Evolutionary conservation across 495 filamentous ascomycete genomes (phyloP).

Genomic region (Tetracladium setigerum): DNA sequence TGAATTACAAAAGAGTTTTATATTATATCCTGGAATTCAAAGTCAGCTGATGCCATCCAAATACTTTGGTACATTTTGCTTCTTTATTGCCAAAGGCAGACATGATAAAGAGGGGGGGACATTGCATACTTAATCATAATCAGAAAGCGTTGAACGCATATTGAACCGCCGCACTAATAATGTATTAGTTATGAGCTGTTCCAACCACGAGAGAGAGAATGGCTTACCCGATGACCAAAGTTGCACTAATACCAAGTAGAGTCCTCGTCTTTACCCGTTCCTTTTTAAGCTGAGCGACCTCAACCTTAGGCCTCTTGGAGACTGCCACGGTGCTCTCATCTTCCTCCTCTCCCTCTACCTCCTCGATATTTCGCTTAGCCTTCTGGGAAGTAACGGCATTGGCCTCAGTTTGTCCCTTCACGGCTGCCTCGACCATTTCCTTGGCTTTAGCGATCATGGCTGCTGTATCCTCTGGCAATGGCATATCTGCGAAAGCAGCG

Average conservation of each 20-base stretch:
- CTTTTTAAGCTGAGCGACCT: conserved; percentile 68
- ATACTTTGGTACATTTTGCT: too few species aligned
- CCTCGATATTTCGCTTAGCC: conserved; percentile 77
- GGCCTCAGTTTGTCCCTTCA: conserved; percentile 42
- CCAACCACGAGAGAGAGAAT: neutral
- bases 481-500: conserved; percentile 56
- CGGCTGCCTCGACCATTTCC: conserved; percentile 81
- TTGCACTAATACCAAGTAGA: conserved; percentile 74
- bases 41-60: too few species aligned
- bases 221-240: conserved; percentile 82
- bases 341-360: conserved; percentile 41
- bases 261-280: conserved; percentile 78
- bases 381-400: conserved; percentile 37
- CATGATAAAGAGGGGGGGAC: too few species aligned
- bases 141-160: conserved; percentile 19
- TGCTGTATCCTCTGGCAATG: conserved; percentile 64
- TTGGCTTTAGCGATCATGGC: conserved; percentile 80
- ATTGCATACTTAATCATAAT: neutral
- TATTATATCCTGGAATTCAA: too few species aligned
- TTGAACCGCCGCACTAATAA: conserved; percentile 17
- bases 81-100: too few species aligned
- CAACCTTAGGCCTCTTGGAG: conserved; percentile 67
- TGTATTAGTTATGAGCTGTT: neutral
- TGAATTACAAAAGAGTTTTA: too few species aligned
- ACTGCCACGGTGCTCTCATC: conserved; percentile 35